Base-by-base conservation (phyloP, 768 basidiomycete genomes). In the Lepiota venenata region DNA sequence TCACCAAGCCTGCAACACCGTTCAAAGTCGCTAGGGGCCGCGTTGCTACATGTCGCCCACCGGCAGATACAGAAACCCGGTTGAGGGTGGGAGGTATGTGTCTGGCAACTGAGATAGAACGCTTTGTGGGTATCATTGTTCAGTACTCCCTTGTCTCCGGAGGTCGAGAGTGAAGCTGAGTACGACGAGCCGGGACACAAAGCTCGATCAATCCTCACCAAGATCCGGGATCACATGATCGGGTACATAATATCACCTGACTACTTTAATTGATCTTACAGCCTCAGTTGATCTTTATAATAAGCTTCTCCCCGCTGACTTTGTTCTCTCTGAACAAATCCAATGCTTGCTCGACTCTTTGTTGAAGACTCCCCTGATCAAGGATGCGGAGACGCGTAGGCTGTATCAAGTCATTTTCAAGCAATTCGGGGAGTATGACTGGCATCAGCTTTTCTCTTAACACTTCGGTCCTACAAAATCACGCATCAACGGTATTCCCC, bases 261-360 rank as follows among this genome's bases (percentile, higher is more conserved):
- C 8, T 9, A 4, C 16, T 20, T 50, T 22, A 56, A 2, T 38
- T 50, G 11, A 77, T 61, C 56, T 74, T 69, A 1, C 25, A 25
- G 25, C 25, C 25, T 50, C 37, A 56, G 11, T 38, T 50, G 11
- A 77, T 61, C 56, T 74, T 74, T 0, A 81, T 69, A 1, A 81
- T 63, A 1, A 78, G 68, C 53, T 81, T 82, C 64, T 80, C 76
- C 20, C 79, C 79, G 37, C 74, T 78, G 41, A 80, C 63, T 62
- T 75, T 71, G 56, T 78, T 78, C 32, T 74, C 69, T 46, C 77
- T 71, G 40, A 81, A 55, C 37, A 81, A 57, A 46, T 77, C 72
- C 39, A 81, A 59, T 0, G 75, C 80, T n/a, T 54, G 60, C 14
- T 63, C 67, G 1, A 74, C 72, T 21, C 79, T 68, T 27, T 77